Evolutionary conservation across 495 filamentous ascomycete genomes (phyloP).

Genomic region (Aspergillus sparsus): DNA sequence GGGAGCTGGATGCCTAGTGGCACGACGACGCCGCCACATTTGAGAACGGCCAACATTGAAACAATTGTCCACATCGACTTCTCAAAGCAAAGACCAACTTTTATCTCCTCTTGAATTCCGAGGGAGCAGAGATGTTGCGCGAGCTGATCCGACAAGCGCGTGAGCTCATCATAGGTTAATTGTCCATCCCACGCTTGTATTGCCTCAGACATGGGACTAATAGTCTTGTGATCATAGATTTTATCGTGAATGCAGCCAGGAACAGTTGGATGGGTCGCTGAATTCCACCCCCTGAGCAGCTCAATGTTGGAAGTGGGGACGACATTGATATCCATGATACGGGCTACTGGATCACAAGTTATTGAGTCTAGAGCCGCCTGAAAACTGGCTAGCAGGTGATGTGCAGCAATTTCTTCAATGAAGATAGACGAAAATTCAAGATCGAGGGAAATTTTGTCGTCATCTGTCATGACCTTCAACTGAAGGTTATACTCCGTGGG

Average conservation of each 20-base stretch:
- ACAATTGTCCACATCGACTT: conserved; percentile 46
- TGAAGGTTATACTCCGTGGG: conserved; percentile 16
- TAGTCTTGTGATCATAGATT: not conserved
- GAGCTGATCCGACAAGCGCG: conserved; percentile 32
- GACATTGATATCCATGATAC: conserved; percentile 2
- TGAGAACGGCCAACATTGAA: conserved; percentile 44
- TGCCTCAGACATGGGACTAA: not conserved
- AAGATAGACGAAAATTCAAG: conserved; percentile 14
- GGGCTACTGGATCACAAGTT: not conserved
- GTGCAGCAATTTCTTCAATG: conserved; percentile 1
- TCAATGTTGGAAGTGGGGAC: conserved; percentile 3
- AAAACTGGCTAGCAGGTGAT: conserved; percentile 4
- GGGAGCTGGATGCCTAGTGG: conserved; percentile 50
- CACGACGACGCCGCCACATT: conserved; percentile 51
- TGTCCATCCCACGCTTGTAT: conserved; percentile 31
- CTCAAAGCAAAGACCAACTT: conserved; percentile 46
- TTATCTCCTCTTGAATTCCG: conserved; percentile 8
- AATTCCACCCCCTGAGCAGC: conserved; percentile 6
- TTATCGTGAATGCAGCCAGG: conserved; percentile 6
- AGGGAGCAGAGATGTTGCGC: conserved; percentile 8
- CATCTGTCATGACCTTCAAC: conserved; percentile 9
- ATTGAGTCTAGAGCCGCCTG: conserved; percentile 3
- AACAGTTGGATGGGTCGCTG: not conserved
- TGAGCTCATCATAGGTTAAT: conserved; percentile 39
- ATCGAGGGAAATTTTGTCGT: not conserved